Evolutionary conservation across 257 asterid species (phyloP).

Genomic region (Prunella vulgaris): DNA sequence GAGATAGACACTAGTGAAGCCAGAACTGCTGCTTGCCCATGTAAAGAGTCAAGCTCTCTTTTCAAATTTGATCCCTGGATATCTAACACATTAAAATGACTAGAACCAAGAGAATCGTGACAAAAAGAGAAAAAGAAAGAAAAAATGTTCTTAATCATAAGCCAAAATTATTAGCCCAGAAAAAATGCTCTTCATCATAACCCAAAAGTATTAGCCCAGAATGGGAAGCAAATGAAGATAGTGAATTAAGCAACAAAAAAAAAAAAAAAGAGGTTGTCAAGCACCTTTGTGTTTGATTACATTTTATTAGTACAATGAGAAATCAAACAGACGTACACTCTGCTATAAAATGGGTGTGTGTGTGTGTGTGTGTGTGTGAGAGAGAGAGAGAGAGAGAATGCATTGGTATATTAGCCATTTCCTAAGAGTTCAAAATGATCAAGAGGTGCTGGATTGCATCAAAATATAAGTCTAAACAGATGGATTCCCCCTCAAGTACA

Average conservation of each 20-base stretch:
- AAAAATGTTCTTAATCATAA: conserved; percentile 6
- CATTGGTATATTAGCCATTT: not conserved
- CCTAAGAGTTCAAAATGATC: not conserved
- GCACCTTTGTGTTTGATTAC: not conserved
- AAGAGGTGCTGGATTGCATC: conserved; percentile 4
- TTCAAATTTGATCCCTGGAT: conserved; percentile 67
- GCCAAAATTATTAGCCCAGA: too few species aligned
- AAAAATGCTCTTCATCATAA: conserved; percentile 7
- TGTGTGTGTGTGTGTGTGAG: not conserved
- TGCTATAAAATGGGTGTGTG: conserved; percentile 9
- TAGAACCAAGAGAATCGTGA: conserved; percentile 11
- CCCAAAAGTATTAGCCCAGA: conserved; percentile 12
- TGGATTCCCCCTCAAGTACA: conserved; percentile 1
- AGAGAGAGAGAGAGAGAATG: not conserved
- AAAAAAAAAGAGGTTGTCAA: too few species aligned
- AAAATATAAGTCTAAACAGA: not conserved
- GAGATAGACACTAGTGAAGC: conserved; percentile 92
- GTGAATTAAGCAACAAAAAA: not conserved
- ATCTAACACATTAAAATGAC: conserved; percentile 26
- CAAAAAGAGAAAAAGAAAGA: not conserved
- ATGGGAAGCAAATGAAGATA: conserved; percentile 5
- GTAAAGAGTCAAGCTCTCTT: conserved; percentile 72
- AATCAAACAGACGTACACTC: conserved; percentile 14
- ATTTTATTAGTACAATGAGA: conserved; percentile 1
- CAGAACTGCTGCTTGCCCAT: conserved; percentile 93